A percentile compares a stretch with the other conserved stretches of the same genome.
phyloP scores from a whole-genome alignment of 768 basidiomycete genomes.

The Collybia mongolica region DNA sequence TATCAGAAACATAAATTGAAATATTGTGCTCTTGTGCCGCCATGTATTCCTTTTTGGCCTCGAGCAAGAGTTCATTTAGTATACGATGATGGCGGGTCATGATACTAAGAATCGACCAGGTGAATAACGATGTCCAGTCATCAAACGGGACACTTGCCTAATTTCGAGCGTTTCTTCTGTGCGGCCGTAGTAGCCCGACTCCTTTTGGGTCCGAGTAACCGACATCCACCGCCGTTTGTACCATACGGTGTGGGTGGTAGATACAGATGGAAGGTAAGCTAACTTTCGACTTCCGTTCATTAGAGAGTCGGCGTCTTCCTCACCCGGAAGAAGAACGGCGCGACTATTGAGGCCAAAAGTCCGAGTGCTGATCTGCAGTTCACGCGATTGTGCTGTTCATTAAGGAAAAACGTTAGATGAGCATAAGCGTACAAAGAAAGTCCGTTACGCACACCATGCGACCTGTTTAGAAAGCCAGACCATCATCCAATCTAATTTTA shows the following conservation, averaged over 20 bases:
- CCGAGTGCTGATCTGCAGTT: slow-evolving; percentile 17
- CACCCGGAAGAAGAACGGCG: slow-evolving; percentile 33
- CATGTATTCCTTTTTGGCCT: slow-evolving; percentile 52
- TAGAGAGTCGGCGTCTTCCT: slow-evolving; percentile 26
- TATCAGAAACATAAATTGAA: slow-evolving; percentile 50
- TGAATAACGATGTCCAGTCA: background rate
- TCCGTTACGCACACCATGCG: slow-evolving; percentile 47
- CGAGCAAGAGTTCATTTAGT: slow-evolving; percentile 52
- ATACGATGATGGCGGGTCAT: slow-evolving; percentile 44
- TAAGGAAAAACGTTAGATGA: slow-evolving; percentile 16
- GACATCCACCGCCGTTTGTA: slow-evolving; percentile 45
- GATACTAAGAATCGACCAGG: slow-evolving; percentile 37
- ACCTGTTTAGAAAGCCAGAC: slow-evolving; percentile 61
- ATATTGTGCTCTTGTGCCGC: slow-evolving; percentile 52
- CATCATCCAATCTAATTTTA: slow-evolving; percentile 74
- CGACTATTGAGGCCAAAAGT: slow-evolving; percentile 32
- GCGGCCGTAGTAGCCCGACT: slow-evolving; percentile 30
- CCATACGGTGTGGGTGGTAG: slow-evolving; percentile 42
- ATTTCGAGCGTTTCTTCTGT: slow-evolving; percentile 38
- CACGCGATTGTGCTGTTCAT: slow-evolving; percentile 14
- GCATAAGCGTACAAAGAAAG: background rate
- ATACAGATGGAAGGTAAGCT: slow-evolving; percentile 41
- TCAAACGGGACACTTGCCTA: slow-evolving; percentile 29
- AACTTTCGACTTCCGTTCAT: slow-evolving; percentile 29
- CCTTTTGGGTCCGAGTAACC: slow-evolving; percentile 33